Evolutionary conservation across 2,329 filamentous ascomycete genomes (phyloP).

Genomic region (Colletotrichum tamarilloi): DNA sequence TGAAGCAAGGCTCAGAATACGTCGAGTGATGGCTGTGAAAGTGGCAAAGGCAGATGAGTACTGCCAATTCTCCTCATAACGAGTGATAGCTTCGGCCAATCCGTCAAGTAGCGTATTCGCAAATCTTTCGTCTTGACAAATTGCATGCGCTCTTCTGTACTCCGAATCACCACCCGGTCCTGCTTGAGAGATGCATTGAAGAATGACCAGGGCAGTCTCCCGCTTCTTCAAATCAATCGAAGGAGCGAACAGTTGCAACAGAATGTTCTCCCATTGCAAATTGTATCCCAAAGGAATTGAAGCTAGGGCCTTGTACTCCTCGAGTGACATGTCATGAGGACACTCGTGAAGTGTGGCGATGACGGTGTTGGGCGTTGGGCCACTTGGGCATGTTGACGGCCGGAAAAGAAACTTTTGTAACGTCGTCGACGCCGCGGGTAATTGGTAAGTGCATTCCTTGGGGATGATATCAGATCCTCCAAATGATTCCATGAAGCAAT

Average conservation of each 20-base stretch:
- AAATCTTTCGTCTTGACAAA: neutral
- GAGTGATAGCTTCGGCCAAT: conserved; percentile 44
- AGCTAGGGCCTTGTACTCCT: conserved; percentile 65
- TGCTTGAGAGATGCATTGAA: conserved; percentile 61
- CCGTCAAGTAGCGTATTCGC: conserved; percentile 42
- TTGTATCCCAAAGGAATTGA: conserved; percentile 57
- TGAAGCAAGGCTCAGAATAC: conserved; percentile 54
- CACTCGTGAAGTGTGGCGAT: conserved; percentile 62
- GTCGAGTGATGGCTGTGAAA: conserved; percentile 52
- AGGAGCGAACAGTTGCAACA: conserved; percentile 59
- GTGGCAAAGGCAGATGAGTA: conserved; percentile 52
- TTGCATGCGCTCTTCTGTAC: neutral
- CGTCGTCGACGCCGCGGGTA: conserved; percentile 43
- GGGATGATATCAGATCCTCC: conserved; percentile 39
- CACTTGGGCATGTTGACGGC: conserved; percentile 40
- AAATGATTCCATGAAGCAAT: conserved; percentile 35
- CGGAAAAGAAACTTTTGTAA: conserved; percentile 55
- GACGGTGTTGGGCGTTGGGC: conserved; percentile 58
- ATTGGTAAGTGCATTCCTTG: conserved; percentile 51
- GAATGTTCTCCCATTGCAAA: conserved; percentile 68
- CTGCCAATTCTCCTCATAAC: conserved; percentile 63
- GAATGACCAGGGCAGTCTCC: conserved; percentile 58
- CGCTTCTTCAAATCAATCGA: conserved; percentile 61
- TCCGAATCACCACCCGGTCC: conserved; percentile 45
- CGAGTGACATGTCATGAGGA: conserved; percentile 58